Base-by-base conservation (phyloP, 495 filamentous ascomycete species). In the Xylaria grammica region DNA sequence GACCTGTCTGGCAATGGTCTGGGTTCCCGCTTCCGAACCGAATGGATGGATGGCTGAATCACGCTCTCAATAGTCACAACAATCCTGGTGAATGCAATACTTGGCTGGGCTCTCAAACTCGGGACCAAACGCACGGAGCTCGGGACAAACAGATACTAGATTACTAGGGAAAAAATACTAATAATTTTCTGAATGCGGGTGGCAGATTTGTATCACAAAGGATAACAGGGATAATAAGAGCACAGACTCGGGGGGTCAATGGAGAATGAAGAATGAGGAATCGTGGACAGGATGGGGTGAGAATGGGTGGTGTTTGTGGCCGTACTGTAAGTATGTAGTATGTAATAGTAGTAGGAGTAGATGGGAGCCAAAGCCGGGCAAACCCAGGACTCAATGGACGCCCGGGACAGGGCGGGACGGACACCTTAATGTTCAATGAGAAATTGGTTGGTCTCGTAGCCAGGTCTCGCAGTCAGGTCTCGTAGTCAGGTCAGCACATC, bases 21-120 rank as follows among this genome's bases (percentile, higher is more conserved):
- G n/a, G 61, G 46, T 19, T 55, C 62, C 46, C 53, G 53, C 62
- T 58, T 36, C 62, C 42, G 53, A 64, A 27, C 32, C 42, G 62
- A 58, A 45, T 42, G 52, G 45, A 22, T 64, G 52, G 53, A 64
- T 58, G 62, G 62, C 62, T 64, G 62, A 64, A 64, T 64, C 62
- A 64, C 62, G 62, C 46, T 57, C 51, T 42, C 62, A 64, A 64
- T 64, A 64, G 62, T 64, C 62, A 58, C 62, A 42, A 45, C 27
- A 36, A 48, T 52, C 53, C 52, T 42, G n/a, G 62, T 57, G 62
- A 58, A 42, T 64, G 42, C 2, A 45, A 54, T 46, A 54, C 29
- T 17, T 50, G 59, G 36, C 34, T 38, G 40, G 26, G 60, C 53
- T 64, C 34, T 22, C 51, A 22, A 19, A 36, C 51, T 58, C 60